Evolutionary conservation across 306 rosid genomes (phyloP).

Genomic region (Medicago lupulina): DNA sequence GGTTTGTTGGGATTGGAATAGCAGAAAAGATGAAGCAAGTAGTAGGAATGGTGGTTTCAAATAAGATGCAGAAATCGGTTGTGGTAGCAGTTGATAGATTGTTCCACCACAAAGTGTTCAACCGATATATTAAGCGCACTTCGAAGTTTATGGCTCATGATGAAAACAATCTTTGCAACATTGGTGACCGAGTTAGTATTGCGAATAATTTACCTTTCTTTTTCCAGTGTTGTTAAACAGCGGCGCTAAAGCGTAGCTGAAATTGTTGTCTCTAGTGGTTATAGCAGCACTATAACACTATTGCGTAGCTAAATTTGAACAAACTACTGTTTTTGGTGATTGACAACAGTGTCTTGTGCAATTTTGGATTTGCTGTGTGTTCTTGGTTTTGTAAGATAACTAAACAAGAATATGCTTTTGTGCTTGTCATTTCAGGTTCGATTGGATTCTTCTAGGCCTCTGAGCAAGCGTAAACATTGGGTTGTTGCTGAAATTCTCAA

Average conservation of each 20-base stretch:
- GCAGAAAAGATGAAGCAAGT: slow-evolving; percentile 74
- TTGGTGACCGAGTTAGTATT: slow-evolving; percentile 71
- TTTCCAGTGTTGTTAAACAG: not conserved
- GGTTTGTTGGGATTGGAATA: slow-evolving; percentile 34
- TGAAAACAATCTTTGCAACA: slow-evolving; percentile 67
- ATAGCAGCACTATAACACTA: not conserved
- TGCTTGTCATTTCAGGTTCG: slow-evolving; percentile 59
- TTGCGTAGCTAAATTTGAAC: not conserved
- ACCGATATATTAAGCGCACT: slow-evolving; percentile 85
- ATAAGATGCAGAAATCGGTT: slow-evolving; percentile 98
- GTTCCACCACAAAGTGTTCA: slow-evolving; percentile 68
- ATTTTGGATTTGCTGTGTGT: not conserved
- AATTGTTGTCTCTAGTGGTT: not conserved
- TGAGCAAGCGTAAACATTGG: slow-evolving; percentile 90
- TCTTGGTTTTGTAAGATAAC: slow-evolving; percentile 23
- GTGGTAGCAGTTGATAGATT: slow-evolving; percentile 91
- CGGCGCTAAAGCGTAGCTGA: not conserved
- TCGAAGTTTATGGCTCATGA: slow-evolving; percentile 98
- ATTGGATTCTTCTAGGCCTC: slow-evolving; percentile 79
- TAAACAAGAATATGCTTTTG: not conserved
- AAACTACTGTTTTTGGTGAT: not conserved
- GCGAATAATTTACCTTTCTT: not conserved
- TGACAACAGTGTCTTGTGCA: not conserved
- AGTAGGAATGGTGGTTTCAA: slow-evolving; percentile 88
- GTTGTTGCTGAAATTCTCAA: slow-evolving; percentile 82